Conservation (phyloP, 345 rosid species). For the Eucalyptus caleyi region DNA sequence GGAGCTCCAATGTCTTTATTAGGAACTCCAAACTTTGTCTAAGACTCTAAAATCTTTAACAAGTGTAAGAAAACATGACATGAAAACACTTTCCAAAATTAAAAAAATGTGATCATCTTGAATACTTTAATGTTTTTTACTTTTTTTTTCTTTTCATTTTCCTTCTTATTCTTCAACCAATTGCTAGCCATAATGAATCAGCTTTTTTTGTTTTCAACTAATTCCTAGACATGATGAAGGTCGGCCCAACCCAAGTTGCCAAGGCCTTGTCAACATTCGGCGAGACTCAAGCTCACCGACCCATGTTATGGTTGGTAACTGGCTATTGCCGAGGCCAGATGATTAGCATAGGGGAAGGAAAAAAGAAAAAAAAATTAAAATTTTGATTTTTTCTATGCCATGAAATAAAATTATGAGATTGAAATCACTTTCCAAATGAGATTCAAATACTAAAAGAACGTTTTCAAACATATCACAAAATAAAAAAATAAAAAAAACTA, state of each 20-base stretch:
- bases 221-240: no score
- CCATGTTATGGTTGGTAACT: background rate
- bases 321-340: accelerated
- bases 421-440: background rate
- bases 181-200: no score
- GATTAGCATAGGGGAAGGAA: accelerated
- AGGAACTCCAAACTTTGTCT: no score
- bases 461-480: background rate
- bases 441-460: accelerated
- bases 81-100: no score
- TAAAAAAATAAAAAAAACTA: background rate
- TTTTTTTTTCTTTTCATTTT: no score
- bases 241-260: background rate
- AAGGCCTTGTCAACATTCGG: background rate
- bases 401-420: background rate
- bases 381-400: accelerated
- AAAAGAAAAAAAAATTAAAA: background rate
- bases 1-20: no score
- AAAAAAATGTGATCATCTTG: no score
- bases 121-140: no score
- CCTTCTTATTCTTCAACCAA: no score
- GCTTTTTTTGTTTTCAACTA: no score
- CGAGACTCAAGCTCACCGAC: background rate
- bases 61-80: no score
- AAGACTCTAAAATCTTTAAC: no score